Evolutionary conservation across 495 filamentous ascomycete genomes (phyloP).

Genomic region (Aspergillus bertholletiae): DNA sequence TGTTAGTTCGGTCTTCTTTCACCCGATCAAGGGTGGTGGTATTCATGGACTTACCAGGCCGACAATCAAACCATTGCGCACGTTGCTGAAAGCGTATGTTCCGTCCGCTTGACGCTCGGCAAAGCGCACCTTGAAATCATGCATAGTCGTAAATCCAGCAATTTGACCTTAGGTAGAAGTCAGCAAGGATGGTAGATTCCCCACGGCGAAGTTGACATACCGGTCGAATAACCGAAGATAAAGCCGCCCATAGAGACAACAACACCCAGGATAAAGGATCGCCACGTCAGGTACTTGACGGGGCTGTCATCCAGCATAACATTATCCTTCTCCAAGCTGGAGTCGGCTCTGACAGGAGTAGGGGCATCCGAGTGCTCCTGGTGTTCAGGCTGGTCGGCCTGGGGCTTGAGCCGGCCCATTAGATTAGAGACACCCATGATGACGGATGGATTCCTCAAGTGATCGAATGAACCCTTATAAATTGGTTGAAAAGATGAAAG

Average conservation of each 20-base stretch:
- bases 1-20: conserved; percentile 6
- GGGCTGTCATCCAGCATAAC: conserved; percentile 43
- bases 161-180: conserved; percentile 45
- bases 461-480: conserved; percentile 6
- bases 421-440: conserved; percentile 38
- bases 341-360: conserved; percentile 37
- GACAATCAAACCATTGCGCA: conserved; percentile 55
- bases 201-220: conserved; percentile 16
- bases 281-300: conserved; percentile 46
- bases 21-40: not conserved
- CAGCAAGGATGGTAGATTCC: not conserved
- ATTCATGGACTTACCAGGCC: conserved; percentile 44
- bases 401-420: conserved; percentile 31
- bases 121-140: conserved; percentile 48
- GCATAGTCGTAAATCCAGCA: conserved; percentile 59
- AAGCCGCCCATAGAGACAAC: conserved; percentile 69
- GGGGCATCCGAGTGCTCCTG: conserved; percentile 34
- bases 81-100: conserved; percentile 49
- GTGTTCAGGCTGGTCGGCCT: conserved; percentile 14
- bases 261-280: conserved; percentile 48
- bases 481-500: conserved; percentile 2
- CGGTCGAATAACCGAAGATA: conserved; percentile 73
- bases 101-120: conserved; percentile 32
- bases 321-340: conserved; percentile 37
- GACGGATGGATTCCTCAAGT: conserved; percentile 8